Conservation (phyloP, 225 moss, liverwort and hornwort genomes). For the Thuidium tamariscinum region DNA sequence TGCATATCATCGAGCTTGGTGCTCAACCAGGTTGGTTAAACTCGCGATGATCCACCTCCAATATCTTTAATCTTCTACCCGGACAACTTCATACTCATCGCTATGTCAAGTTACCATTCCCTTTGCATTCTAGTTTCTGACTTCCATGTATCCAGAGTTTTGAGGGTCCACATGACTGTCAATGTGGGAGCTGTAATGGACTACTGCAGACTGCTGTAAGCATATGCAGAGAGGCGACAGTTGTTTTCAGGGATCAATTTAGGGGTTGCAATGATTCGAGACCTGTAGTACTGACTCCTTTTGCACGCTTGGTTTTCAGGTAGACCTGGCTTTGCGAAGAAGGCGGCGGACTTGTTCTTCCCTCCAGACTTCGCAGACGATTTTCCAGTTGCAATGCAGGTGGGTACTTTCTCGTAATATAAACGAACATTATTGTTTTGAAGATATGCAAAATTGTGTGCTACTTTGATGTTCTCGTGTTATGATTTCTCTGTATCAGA, state of each 20-base stretch:
- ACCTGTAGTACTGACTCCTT: background rate
- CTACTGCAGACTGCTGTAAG: background rate
- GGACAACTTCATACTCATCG: background rate
- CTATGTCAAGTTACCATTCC: background rate
- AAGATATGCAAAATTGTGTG: background rate
- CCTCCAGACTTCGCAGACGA: slow-evolving; percentile 99
- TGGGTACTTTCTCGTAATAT: background rate
- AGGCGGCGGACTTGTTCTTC: slow-evolving; percentile 93
- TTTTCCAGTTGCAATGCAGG: slow-evolving; percentile 99
- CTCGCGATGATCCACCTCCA: slow-evolving; percentile 5
- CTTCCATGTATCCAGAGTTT: background rate
- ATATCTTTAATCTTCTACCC: background rate
- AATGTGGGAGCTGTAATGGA: background rate
- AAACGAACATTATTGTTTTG: background rate
- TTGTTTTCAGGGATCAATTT: background rate
- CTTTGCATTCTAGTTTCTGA: background rate
- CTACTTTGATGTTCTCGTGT: background rate
- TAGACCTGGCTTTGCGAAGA: slow-evolving; percentile 81
- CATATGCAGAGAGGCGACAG: background rate
- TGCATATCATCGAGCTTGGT: slow-evolving; percentile 97
- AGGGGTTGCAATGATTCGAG: background rate
- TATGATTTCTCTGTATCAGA: background rate
- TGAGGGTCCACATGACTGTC: background rate
- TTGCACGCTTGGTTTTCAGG: slow-evolving; percentile 35
- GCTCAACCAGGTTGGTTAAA: slow-evolving; percentile 71